phyloP scores from a whole-genome alignment of 163 green algal species.

The Trebouxia gelatinosa region DNA sequence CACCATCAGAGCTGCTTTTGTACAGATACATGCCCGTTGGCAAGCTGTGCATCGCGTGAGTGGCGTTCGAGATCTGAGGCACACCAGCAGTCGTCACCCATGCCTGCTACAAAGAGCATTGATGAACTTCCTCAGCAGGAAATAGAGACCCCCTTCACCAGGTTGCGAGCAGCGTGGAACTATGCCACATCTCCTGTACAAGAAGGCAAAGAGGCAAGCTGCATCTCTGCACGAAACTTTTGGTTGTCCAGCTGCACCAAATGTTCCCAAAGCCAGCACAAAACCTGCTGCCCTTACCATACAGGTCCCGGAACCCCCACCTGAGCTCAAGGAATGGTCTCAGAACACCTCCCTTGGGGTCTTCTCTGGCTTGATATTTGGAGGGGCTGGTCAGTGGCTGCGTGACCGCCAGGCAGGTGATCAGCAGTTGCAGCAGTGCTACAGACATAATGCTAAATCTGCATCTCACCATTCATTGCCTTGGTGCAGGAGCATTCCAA shows the following conservation, averaged over 20 bases:
- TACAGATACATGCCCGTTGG: too few relatives aligned
- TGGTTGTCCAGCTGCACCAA: too few relatives aligned
- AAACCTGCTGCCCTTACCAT: not conserved
- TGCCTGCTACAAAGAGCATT: not conserved
- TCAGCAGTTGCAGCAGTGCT: not conserved
- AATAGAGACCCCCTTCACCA: not conserved
- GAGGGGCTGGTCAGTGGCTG: constrained; percentile 14
- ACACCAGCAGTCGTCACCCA: not conserved
- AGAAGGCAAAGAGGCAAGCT: constrained; percentile 4
- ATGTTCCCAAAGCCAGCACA: too few relatives aligned
- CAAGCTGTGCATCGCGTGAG: not conserved
- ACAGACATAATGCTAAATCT: not conserved
- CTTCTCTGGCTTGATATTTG: constrained; percentile 29
- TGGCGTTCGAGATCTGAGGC: too few relatives aligned
- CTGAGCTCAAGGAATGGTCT: constrained; percentile 37
- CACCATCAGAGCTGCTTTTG: too few relatives aligned
- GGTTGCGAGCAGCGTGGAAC: not conserved
- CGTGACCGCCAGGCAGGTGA: constrained; percentile 8
- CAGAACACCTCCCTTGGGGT: constrained; percentile 33
- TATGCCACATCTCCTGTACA: constrained; percentile 7
- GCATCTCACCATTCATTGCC: too few relatives aligned
- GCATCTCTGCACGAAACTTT: not conserved
- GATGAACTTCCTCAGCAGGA: not conserved
- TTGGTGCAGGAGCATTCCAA: not conserved
- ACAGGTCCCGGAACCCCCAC: constrained; percentile 33